Base-by-base conservation (phyloP, 1,284 basidiomycete species). In the Heterobasidion occidentale region DNA sequence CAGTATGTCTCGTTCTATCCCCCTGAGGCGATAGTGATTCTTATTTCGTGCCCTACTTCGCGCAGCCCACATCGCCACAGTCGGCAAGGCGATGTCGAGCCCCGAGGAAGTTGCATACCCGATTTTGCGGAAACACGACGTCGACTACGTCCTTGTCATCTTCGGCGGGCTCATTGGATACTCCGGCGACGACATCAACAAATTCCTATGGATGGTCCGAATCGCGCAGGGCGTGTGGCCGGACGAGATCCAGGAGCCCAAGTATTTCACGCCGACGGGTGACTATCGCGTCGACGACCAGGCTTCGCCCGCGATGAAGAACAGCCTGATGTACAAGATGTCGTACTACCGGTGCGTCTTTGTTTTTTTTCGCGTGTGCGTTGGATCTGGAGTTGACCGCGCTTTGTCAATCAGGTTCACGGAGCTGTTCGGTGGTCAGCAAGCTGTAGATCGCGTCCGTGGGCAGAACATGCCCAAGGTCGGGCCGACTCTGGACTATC, bases 191-290 rank as follows among this genome's bases (percentile, higher is more conserved):
- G 97, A 99, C 70, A 93, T 99, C 76, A 99, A 99, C 85, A 99
- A 99, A 76, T 99, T 97, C 81, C 75, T 99, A 57, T 97, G 93
- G 93, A 96, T 96, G 94, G 90, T 98, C 60, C 86, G 97, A 58
- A 98, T 98, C 67, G 90, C 97, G 2, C 94, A 98, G 68, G 96
- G 97, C 57, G 91, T 98, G 52, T 99, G 97, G 97, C 97, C 97
- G 1, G 93, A 98, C 53, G 97, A 99, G 73, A 92, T 99, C 59
- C 88, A 91, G 67, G 97, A 99, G 73, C 79, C 85, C 36, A 89
- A 91, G 68, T 99, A 92, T 78, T 99, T 99, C 73, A 98, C 90
- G 0, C 76, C 85, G n/a, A 77, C 86, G 11, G 97, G 97, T 49
- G 94, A 99, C 70, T 99, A 98, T 75, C 86, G 87, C 62, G 80